These are phyloP conservation scores for Dioscorea alata DNA, from an alignment of 106 monocot genomes.

Conservation along the genomic window DNA sequence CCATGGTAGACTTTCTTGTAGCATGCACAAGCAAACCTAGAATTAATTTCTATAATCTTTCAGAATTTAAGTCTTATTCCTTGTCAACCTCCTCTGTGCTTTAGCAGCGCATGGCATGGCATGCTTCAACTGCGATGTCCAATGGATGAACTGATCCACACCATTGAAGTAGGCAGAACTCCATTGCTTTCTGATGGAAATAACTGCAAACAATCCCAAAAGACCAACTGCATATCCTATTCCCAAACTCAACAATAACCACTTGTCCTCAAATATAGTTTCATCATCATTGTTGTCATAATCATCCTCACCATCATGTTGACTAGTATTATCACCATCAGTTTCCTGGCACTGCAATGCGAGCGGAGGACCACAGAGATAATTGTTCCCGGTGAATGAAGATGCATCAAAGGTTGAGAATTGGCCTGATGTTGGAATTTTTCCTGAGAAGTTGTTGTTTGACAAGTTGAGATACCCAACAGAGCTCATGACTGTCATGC, in stretches of 20 bases:
- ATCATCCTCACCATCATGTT: too few relatives aligned
- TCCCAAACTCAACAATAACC: constrained; percentile 1
- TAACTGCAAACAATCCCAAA: constrained; percentile 4
- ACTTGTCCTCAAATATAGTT: not conserved
- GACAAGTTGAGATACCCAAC: constrained; percentile 9
- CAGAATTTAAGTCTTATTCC: too few relatives aligned
- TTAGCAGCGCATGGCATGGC: not conserved
- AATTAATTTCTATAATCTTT: too few relatives aligned
- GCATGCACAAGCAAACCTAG: too few relatives aligned
- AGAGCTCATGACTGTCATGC: constrained; percentile 5
- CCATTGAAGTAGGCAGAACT: constrained; percentile 5
- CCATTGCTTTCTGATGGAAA: constrained; percentile 3
- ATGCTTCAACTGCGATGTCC: not conserved
- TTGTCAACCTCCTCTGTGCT: not conserved
- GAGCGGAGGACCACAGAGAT: constrained; percentile 12
- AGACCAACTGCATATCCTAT: constrained; percentile 8
- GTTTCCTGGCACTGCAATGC: not conserved
- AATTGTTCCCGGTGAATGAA: not conserved
- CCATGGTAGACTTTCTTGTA: too few relatives aligned
- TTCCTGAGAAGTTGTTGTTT: constrained; percentile 13
- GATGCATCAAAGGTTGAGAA: constrained; percentile 7
- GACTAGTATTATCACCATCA: not conserved
- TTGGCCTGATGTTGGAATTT: constrained; percentile 5
- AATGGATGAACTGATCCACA: constrained; percentile 4
- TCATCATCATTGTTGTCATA: not conserved